phyloP scores from a whole-genome alignment of 208 protist species.

The Leishmania lainsoni region DNA sequence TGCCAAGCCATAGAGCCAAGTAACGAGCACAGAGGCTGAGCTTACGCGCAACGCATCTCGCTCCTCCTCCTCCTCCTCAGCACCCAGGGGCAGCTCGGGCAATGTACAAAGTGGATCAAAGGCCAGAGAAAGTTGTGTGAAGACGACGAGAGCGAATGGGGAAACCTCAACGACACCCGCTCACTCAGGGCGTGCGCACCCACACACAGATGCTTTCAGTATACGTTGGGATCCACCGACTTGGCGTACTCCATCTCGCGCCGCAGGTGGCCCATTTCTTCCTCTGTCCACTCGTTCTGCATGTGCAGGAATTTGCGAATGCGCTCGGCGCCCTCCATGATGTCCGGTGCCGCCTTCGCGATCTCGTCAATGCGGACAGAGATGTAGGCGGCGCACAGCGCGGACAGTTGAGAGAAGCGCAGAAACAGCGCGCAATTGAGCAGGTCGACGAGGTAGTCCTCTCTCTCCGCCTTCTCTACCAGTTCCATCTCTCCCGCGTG shows the following conservation, averaged over 20 bases:
- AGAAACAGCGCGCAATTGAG: slow-evolving; percentile 58
- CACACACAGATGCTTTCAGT: slow-evolving; percentile 25
- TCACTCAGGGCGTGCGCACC: neutral
- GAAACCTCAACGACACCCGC: neutral
- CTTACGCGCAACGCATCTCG: neutral
- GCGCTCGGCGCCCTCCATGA: slow-evolving; percentile 70
- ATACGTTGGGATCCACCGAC: slow-evolving; percentile 54
- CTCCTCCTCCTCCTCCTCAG: neutral
- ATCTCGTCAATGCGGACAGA: slow-evolving; percentile 66
- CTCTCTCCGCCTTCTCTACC: slow-evolving; percentile 37
- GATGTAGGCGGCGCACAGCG: slow-evolving; percentile 61
- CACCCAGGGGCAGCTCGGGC: neutral
- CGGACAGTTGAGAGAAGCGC: slow-evolving; percentile 43
- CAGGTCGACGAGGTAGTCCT: slow-evolving; percentile 43
- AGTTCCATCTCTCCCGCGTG: slow-evolving; percentile 48
- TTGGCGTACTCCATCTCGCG: slow-evolving; percentile 80
- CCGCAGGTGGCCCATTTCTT: slow-evolving; percentile 64
- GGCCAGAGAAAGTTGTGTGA: neutral
- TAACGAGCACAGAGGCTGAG: neutral
- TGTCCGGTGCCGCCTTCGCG: slow-evolving; percentile 47
- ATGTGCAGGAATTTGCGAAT: slow-evolving; percentile 62
- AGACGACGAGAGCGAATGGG: neutral
- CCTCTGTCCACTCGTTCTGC: slow-evolving; percentile 77
- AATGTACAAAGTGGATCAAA: neutral
- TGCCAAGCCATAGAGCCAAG: neutral